Evolutionary conservation across 306 rosid species (phyloP).

Genomic region (Gynostemma pentaphyllum): DNA sequence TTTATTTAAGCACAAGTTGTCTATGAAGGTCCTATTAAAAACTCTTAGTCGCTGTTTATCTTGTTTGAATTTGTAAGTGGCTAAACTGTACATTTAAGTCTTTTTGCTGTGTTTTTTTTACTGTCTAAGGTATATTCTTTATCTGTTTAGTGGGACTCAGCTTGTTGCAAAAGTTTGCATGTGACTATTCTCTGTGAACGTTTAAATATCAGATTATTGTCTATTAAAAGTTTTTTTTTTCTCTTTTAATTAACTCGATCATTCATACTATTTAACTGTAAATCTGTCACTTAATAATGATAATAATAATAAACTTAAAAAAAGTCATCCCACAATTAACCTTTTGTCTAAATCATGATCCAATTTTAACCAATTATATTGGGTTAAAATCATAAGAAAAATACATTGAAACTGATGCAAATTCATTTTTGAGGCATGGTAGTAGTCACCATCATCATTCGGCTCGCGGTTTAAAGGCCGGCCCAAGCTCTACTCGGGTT

Average conservation of each 20-base stretch:
- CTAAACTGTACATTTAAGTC: slow-evolving; percentile 6
- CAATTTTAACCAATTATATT: too few species aligned
- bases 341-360: too few species aligned
- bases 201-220: neutral
- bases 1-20: slow-evolving; percentile 28
- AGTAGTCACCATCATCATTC: too few species aligned
- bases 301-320: too few species aligned
- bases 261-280: neutral
- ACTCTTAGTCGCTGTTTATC: slow-evolving; percentile 3
- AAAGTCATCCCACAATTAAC: too few species aligned
- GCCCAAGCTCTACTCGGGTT: too few species aligned
- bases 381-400: too few species aligned
- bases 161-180: slow-evolving; percentile 3
- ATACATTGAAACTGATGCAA: too few species aligned
- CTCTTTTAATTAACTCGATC: neutral
- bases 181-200: neutral
- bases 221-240: neutral
- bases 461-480: too few species aligned
- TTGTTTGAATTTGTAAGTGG: slow-evolving; percentile 6
- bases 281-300: neutral
- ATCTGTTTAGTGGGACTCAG: slow-evolving; percentile 5
- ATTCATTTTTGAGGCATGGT: too few species aligned
- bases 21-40: slow-evolving; percentile 6
- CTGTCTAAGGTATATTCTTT: neutral
- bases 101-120: slow-evolving; percentile 12